Evolutionary conservation across 176 grass and related monocot genomes (phyloP), one percentile per base, ranked within the genome.

Genomic region (Phoenix dactylifera): DNA sequence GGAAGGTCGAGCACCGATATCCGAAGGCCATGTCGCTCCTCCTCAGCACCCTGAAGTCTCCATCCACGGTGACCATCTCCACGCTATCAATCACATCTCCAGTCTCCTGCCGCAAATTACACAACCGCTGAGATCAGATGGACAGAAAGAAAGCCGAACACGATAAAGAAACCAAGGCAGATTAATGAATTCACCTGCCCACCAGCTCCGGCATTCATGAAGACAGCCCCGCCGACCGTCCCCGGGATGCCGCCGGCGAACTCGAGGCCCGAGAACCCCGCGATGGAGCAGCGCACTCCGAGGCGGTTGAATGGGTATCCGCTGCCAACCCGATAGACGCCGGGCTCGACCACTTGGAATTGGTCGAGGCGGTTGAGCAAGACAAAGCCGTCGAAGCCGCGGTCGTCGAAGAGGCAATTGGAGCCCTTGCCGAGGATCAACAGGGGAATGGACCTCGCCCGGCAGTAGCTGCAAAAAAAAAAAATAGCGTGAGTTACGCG

Each of bases 391-490:
- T 68, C 66, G 52, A 68, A 57, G 53, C 66, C 66, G 18, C 50
- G 29, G 52, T 69, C 66, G 16, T 69, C 66, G 52, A 69, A 69
- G 52, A 69, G 66, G 53, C 66, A 69, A n/a, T 69, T 69, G 14
- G 66, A 69, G 52, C 66, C 66, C 15, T 48, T 69, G 18, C 66
- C 66, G 14, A 57, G 14, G n/a, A 69, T 29, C 26, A 69, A 16
- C 12, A 49, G 57, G 1, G 4, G 66, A 39, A 57, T 69, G 54
- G 18, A 57, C 26, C 54, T 69, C 52, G 15, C 24, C n/a, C 30
- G 14, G 15, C 66, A 69, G 10, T 57, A 49, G 18, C 66, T 69
- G 51, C 26, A 49, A 23, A 9, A 57, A 32, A 54, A 30, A 54
- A 50, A 30, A 6, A 7, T 30, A 10, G 64, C 16, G 50, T 26